These are phyloP conservation scores for Ligustrum vulgare DNA, from an alignment of 257 asterid genomes.

Conservation along the genomic window DNA sequence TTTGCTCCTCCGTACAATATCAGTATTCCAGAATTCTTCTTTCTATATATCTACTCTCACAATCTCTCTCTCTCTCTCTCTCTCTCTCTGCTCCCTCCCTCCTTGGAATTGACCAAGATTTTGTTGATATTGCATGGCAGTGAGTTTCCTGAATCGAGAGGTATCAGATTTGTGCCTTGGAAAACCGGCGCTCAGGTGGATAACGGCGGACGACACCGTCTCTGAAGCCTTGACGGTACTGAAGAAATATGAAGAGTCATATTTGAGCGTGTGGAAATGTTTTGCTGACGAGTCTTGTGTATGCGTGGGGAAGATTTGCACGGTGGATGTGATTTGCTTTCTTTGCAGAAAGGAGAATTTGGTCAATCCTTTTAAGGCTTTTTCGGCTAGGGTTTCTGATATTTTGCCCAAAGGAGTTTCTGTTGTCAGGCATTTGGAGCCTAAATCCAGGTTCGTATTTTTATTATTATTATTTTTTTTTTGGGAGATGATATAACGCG, in stretches of 20 bases:
- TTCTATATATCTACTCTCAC: not conserved
- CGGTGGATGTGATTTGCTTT: slow-evolving; percentile 63
- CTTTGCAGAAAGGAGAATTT: slow-evolving; percentile 58
- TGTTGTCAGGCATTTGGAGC: slow-evolving; percentile 62
- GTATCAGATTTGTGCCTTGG: slow-evolving; percentile 81
- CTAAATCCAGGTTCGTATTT: slow-evolving; percentile 55
- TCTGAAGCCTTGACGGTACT: slow-evolving; percentile 53
- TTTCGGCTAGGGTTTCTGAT: slow-evolving; percentile 48
- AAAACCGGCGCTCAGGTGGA: slow-evolving; percentile 66
- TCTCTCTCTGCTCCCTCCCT: not conserved
- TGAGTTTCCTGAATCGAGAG: slow-evolving; percentile 57
- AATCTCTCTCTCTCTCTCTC: not conserved
- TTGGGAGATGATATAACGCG: too few relatives aligned
- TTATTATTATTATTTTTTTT: not conserved
- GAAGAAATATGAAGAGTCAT: slow-evolving; percentile 44
- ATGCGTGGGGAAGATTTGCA: slow-evolving; percentile 67
- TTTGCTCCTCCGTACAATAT: not conserved
- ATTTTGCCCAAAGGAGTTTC: slow-evolving; percentile 43
- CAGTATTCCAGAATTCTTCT: not conserved
- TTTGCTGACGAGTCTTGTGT: slow-evolving; percentile 24
- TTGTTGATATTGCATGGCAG: slow-evolving; percentile 68
- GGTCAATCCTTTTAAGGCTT: slow-evolving; percentile 59
- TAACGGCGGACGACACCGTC: slow-evolving; percentile 44
- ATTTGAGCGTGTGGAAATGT: slow-evolving; percentile 68
- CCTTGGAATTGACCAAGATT: not conserved